A percentile compares a stretch with the other conserved stretches of the same genome.
Conservation (phyloP, 2,329 filamentous ascomycete species). For the Knufia fluminis region DNA sequence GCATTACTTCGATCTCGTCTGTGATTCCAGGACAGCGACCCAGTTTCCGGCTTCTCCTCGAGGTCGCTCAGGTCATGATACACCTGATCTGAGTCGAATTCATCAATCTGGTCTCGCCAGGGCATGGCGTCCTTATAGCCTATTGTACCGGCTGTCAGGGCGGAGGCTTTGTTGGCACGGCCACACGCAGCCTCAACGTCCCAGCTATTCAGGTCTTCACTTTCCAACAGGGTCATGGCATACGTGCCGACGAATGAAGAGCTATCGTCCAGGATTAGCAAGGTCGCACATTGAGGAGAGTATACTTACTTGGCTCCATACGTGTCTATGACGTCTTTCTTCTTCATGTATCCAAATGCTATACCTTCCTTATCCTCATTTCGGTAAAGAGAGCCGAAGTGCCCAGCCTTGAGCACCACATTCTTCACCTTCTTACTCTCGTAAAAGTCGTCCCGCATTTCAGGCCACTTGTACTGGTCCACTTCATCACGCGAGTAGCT, state of each 20-base stretch:
- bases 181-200: conserved; percentile 12
- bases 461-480: conserved; percentile 8
- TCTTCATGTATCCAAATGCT: not conserved
- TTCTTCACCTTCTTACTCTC: conserved; percentile 10
- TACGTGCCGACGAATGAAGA: conserved; percentile 17
- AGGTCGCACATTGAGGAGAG: not conserved
- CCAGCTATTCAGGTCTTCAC: conserved; percentile 15
- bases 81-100: not conserved
- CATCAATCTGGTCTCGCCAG: conserved; percentile 17
- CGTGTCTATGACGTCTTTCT: conserved; percentile 13
- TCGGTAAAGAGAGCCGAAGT: conserved; percentile 10
- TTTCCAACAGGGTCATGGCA: no score
- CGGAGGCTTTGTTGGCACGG: conserved; percentile 13
- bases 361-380: conserved; percentile 3
- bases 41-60: not conserved
- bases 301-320: conserved; percentile 15
- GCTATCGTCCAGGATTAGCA: conserved; percentile 9
- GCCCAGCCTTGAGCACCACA: conserved; percentile 14
- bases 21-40: not conserved
- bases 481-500: conserved; percentile 6
- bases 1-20: no score
- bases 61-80: not conserved
- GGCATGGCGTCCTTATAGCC: conserved; percentile 16
- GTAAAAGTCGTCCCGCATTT: conserved; percentile 8
- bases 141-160: conserved; percentile 8